Evolutionary conservation across 225 moss, liverwort and hornwort genomes (phyloP).

Genomic region (Antitrichia curtipendula): DNA sequence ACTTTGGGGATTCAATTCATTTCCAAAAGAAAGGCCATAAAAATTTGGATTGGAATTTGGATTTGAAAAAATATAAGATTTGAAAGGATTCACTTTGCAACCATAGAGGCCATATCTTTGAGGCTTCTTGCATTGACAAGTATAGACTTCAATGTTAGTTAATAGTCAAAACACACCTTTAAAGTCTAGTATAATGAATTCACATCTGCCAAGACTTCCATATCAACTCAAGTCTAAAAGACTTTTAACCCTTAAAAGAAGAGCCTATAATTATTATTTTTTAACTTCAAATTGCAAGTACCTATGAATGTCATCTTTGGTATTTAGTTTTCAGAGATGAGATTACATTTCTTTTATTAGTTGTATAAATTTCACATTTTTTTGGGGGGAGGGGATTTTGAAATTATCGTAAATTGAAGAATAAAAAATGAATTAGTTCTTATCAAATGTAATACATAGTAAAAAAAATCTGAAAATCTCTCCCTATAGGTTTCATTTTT

Average conservation of each 20-base stretch:
- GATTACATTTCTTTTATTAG: not conserved
- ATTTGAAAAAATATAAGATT: not conserved
- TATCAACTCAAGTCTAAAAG: not conserved
- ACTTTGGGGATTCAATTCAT: too few relatives aligned
- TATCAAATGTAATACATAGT: too few relatives aligned
- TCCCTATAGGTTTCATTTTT: too few relatives aligned
- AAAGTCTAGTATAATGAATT: not conserved
- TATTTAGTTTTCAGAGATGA: not conserved
- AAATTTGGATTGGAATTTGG: not conserved
- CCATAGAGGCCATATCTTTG: rapidly evolving
- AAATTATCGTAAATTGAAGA: too few relatives aligned
- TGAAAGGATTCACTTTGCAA: not conserved
- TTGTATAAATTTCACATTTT: too few relatives aligned
- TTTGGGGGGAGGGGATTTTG: too few relatives aligned
- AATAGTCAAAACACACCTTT: not conserved
- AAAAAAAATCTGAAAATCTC: too few relatives aligned
- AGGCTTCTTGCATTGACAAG: not conserved
- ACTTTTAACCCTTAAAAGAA: not conserved
- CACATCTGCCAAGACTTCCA: not conserved
- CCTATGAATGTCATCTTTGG: not conserved
- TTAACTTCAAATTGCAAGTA: not conserved
- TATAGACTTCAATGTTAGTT: not conserved
- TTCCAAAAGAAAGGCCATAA: not conserved
- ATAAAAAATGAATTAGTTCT: too few relatives aligned
- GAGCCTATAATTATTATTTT: not conserved